A percentile compares a stretch with the other conserved stretches of the same genome.
Evolutionary conservation across 768 basidiomycete species (phyloP).

Genomic region (Calvatia gigantea): DNA sequence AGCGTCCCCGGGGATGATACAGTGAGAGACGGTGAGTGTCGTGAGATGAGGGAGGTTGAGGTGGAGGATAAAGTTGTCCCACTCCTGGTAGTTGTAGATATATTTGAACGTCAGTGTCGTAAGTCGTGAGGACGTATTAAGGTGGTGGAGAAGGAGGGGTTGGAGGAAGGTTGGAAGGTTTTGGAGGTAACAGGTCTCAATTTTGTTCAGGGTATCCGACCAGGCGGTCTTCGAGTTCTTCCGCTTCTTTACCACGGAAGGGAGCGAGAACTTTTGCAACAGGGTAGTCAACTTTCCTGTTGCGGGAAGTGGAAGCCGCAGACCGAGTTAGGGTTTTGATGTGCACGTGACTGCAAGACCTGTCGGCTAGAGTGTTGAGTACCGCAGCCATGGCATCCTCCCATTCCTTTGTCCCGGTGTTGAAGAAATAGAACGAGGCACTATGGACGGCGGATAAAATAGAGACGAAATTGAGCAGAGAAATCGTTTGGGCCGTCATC

Average conservation of each 20-base stretch:
- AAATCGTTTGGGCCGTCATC: neutral
- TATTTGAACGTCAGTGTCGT: conserved; percentile 9
- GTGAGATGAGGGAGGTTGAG: conserved; percentile 5
- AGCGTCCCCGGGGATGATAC: conserved; percentile 5
- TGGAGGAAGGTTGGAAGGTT: conserved; percentile 11
- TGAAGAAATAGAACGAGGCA: neutral
- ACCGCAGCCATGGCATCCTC: conserved; percentile 3
- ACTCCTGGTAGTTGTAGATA: conserved; percentile 9
- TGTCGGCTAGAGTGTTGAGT: neutral
- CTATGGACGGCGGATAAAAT: neutral
- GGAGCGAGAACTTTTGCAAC: conserved; percentile 2
- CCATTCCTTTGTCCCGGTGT: conserved; percentile 4
- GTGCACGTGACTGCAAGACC: conserved; percentile 3
- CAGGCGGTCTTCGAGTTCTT: neutral
- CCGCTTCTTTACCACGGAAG: neutral
- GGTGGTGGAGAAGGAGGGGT: neutral
- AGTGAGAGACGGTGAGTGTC: conserved; percentile 6
- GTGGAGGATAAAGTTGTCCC: conserved; percentile 3
- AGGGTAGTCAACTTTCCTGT: neutral
- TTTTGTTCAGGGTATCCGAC: neutral
- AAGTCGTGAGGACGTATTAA: conserved; percentile 7
- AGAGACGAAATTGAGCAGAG: conserved; percentile 5
- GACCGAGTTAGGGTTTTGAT: conserved; percentile 7
- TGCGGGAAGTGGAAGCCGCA: neutral
- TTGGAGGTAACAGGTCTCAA: conserved; percentile 8